phyloP scores from a whole-genome alignment of 139 green algal genomes.

The Asterochloris sp. region DNA sequence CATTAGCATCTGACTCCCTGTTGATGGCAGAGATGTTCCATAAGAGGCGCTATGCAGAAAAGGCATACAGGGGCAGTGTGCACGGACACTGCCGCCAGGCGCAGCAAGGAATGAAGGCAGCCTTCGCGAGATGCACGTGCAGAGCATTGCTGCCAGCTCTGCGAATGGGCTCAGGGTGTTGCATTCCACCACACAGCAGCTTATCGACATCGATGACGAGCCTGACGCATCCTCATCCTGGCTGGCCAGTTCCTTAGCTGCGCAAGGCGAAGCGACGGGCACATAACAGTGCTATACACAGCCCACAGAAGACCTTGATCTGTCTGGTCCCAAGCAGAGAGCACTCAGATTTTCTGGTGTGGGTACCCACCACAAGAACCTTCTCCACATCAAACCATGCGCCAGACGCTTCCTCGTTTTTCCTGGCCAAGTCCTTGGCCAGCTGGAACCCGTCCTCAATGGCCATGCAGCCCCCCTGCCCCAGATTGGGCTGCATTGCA shows the following conservation, averaged over 20 bases:
- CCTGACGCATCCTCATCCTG: background rate
- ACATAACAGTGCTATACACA: background rate
- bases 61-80: too few species aligned
- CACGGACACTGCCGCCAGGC: too few species aligned
- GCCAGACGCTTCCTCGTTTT: slow-evolving; percentile 19
- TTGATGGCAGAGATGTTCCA: too few species aligned
- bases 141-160: too few species aligned
- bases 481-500: slow-evolving; percentile 99
- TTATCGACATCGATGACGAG: background rate
- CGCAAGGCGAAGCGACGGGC: background rate
- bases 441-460: slow-evolving; percentile 89
- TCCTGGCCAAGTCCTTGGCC: slow-evolving; percentile 42
- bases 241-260: background rate
- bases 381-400: slow-evolving; percentile 5
- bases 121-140: too few species aligned
- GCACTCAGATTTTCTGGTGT: background rate
- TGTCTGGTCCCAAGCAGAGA: background rate
- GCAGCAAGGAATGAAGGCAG: too few species aligned
- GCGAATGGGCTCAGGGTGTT: too few species aligned
- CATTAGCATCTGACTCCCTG: too few species aligned
- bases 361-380: slow-evolving; percentile 11
- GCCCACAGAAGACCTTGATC: background rate
- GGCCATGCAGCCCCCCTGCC: slow-evolving; percentile 94
- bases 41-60: too few species aligned
- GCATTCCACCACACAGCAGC: background rate